Base-by-base conservation (phyloP, 257 asterid species). In the Fraxinus americana region DNA sequence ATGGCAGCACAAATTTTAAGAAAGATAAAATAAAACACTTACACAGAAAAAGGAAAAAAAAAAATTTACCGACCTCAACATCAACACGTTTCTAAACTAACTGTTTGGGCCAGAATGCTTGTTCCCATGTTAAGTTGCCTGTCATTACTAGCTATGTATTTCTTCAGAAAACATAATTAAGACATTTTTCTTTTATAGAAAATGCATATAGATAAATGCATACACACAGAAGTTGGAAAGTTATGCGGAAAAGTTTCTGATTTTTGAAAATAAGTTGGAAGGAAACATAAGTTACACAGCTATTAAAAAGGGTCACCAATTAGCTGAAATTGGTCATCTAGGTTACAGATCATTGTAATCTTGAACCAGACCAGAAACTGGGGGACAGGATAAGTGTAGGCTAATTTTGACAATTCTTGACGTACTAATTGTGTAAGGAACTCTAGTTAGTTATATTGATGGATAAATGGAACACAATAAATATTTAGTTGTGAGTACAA, bases 401-500 rank as follows among this genome's bases (percentile, higher is more conserved):
- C 68, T 23, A 2, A 61, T 25, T 21, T 61, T 61, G 32, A 17
- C 30, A 61, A 61, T 4, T 61, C 67, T 9, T 23, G 19, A 5
- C 5, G 4, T 61, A 7, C 23, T 19, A 54, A 54, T 1, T 16
- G 9, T 5, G 67, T 10, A 2, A 61, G 11, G 67, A 61, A 61
- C 14, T 61, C 27, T 54, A 11, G 6, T 19, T n/a, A 17, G 32
- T 61, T 61, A 61, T 21, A 23, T 61, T 59, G 67, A 61, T 10
- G 14, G 16, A 21, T 13, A 41, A 75, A 27, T 67, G n/a, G 16
- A 39, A 41, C 25, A 13, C 8, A 27, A 34, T 9, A 67, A 39
- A 43, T 38, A 50, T 23, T 57, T 34, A 73, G 75, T 23, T 67
- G 34, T 25, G 66, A 41, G 38, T 65, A 67, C 54, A 83, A 50